Evolutionary conservation across 148 eudicot genomes (phyloP).

Genomic region (Nyssa sinensis): DNA sequence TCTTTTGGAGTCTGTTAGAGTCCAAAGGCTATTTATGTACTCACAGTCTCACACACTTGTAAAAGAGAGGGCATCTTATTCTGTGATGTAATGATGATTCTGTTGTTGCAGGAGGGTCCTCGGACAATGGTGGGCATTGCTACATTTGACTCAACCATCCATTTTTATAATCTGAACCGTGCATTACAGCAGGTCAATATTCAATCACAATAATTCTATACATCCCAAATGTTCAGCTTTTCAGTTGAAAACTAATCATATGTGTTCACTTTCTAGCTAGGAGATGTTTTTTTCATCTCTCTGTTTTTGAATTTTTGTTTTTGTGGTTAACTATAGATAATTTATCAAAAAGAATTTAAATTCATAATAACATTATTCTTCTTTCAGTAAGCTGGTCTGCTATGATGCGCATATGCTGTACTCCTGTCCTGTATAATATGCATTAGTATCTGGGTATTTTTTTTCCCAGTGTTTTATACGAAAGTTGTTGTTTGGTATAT

Average conservation of each 20-base stretch:
- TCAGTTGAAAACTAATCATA: background rate
- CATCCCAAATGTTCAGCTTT: background rate
- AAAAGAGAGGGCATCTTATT: background rate
- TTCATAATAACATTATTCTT: background rate
- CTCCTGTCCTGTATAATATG: background rate
- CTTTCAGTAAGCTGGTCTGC: background rate
- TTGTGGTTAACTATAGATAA: background rate
- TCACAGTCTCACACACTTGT: background rate
- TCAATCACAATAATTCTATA: background rate
- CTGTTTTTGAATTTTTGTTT: no score
- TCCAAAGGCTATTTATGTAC: background rate
- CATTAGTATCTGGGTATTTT: background rate
- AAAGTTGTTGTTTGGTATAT: background rate
- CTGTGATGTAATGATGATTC: conserved; percentile 12
- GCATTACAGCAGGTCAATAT: conserved; percentile 83
- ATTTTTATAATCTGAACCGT: conserved; percentile 93
- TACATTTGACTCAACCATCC: conserved; percentile 94
- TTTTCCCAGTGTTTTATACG: background rate
- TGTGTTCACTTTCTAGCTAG: background rate
- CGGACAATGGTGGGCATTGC: conserved; percentile 96
- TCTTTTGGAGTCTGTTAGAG: background rate
- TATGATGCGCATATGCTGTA: background rate
- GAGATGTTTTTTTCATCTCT: background rate
- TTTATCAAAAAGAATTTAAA: no score
- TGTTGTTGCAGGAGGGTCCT: conserved; percentile 76